Base-by-base conservation (phyloP, 345 rosid species). In the Arabis alpina region DNA sequence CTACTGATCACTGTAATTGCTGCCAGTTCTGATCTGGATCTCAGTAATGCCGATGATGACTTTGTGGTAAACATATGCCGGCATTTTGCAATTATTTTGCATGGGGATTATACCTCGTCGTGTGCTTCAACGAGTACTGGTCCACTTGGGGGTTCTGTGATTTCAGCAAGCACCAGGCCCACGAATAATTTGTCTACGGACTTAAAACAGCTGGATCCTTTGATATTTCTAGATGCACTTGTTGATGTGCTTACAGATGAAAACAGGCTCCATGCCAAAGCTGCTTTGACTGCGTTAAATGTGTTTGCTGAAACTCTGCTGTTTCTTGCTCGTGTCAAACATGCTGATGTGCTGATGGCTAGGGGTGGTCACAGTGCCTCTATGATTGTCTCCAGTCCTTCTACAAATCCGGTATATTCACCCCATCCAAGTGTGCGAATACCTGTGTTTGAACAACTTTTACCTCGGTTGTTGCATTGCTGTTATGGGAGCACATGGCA, bases 401-500 rank as follows among this genome's bases (percentile, higher is more conserved):
- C 98, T 62, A 89, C 88, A 86, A 84, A 86, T 87, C 97, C 99
- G 51, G 95, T 94, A 61, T 89, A 86, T 81, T 89, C 97, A 36
- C 93, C 99, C 40, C 90, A 95, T 13, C 85, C 96, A 58, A 91
- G 96, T 72, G 86, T 89, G 66, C 82, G 85, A 19, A 82, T 94
- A 66, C 97, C 96, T 70, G 95, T 91, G 73, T 91, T 94, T 79
- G 99, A 94, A 85, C 96, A 94, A 74, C 93, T 94, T 77, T 81
- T 94, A 61, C 97, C 97, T 56, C 96, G 99, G 52, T 90, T 94
- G 76, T 73, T 94, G 75, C 98, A 91, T 81, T 91, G 99, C 79
- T 94, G 97, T 75, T 91, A 88, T 81, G 97, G 99, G 64, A 91
- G 81, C 67, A 84, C 88, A 54, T 94, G 99, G 99, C 96, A 94